These are phyloP conservation scores for Russula sp. DNA, from an alignment of 768 basidiomycete genomes.

Conservation along the genomic window DNA sequence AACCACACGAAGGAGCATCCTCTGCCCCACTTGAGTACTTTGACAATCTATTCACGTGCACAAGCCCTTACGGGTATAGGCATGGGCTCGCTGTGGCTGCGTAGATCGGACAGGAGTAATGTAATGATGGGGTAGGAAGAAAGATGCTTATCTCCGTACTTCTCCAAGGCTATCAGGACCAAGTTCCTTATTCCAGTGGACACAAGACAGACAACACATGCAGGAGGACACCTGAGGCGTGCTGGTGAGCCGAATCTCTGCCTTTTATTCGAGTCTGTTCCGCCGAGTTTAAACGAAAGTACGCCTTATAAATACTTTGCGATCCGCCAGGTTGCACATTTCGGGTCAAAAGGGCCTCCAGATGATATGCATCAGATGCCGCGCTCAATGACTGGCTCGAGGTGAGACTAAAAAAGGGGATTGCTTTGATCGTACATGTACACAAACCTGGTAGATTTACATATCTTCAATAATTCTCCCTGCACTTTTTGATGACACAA, in stretches of 20 bases:
- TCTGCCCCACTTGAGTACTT: constrained; percentile 60
- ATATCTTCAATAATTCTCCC: constrained; percentile 82
- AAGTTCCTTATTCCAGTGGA: too few relatives aligned
- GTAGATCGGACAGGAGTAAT: constrained; percentile 57
- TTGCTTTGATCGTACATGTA: constrained; percentile 45
- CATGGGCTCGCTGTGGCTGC: constrained; percentile 45
- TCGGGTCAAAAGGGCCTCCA: constrained; percentile 80
- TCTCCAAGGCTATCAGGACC: constrained; percentile 87
- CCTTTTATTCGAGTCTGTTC: too few relatives aligned
- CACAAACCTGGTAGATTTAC: constrained; percentile 78
- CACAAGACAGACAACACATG: too few relatives aligned
- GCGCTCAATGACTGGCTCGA: constrained; percentile 72
- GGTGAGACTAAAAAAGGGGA: constrained; percentile 27
- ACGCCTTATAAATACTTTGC: too few relatives aligned
- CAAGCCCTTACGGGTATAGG: constrained; percentile 82
- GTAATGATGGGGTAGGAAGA: constrained; percentile 31
- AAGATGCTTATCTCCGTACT: constrained; percentile 62
- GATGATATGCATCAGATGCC: constrained; percentile 89
- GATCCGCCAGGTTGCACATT: too few relatives aligned
- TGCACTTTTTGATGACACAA: constrained; percentile 45
- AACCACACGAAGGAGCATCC: constrained; percentile 63
- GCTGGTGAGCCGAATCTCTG: too few relatives aligned
- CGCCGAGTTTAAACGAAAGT: too few relatives aligned
- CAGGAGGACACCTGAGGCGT: too few relatives aligned
- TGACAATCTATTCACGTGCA: constrained; percentile 74